phyloP scores from a whole-genome alignment of 495 filamentous ascomycete species.

The Neurospora intermedia region DNA sequence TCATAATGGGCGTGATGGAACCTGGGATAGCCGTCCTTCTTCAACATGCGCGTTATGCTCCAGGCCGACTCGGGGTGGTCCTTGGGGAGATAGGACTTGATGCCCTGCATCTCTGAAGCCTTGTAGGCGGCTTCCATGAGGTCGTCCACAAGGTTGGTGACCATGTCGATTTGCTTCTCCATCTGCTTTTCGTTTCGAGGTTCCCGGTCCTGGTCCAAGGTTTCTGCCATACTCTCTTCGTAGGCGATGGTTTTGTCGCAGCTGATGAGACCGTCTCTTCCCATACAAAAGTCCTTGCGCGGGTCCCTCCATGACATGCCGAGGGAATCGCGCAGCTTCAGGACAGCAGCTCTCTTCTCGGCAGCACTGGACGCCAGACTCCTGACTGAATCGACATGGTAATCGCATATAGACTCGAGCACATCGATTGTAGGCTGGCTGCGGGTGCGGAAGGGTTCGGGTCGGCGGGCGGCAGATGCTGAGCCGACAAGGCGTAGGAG shows the following conservation, averaged over 20 bases:
- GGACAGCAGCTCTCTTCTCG: neutral
- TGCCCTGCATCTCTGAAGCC: constrained; percentile 5
- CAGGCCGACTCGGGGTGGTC: constrained; percentile 20
- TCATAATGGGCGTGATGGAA: constrained; percentile 20
- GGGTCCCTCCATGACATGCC: neutral
- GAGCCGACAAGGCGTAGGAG: constrained; percentile 6
- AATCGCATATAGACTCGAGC: constrained; percentile 4
- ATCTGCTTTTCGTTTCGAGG: constrained; percentile 6
- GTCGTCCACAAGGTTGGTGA: constrained; percentile 15
- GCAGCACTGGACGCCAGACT: neutral
- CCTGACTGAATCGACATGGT: neutral
- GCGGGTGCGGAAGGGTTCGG: neutral
- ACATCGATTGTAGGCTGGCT: neutral
- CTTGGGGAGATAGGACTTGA: neutral
- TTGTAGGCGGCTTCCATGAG: constrained; percentile 15
- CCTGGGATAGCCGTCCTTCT: constrained; percentile 25
- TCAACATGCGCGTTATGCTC: constrained; percentile 18
- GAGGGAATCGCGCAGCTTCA: neutral
- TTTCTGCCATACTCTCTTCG: constrained; percentile 1
- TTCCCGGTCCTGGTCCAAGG: constrained; percentile 1
- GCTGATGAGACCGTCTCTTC: neutral
- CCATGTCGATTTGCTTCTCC: constrained; percentile 2
- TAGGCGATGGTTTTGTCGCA: constrained; percentile 5
- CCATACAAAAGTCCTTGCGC: neutral
- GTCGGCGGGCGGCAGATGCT: neutral